Conservation (phyloP, 2,329 filamentous ascomycete species). For the Xylaria sp. region DNA sequence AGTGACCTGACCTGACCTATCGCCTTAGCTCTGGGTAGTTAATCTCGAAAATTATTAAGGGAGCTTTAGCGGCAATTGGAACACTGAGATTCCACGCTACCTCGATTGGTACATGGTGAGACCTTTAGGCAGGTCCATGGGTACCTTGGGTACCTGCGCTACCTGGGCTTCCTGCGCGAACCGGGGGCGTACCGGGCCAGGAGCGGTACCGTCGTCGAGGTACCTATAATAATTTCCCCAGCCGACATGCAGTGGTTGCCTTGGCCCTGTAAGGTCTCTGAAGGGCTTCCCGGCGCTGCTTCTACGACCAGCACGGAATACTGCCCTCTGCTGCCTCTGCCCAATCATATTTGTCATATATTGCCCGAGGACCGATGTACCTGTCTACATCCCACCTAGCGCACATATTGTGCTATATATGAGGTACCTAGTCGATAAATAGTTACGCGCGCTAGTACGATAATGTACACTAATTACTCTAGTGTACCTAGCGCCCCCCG, state of each 20-base stretch:
- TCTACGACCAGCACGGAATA: no score
- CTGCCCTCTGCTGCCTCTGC: no score
- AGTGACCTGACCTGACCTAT: slow-evolving; percentile 8
- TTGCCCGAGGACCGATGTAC: background rate
- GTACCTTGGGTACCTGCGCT: background rate
- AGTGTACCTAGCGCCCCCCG: background rate
- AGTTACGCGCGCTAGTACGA: background rate
- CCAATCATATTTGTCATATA: background rate
- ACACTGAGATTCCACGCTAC: slow-evolving; percentile 1
- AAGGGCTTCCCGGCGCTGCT: background rate
- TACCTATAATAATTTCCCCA: slow-evolving; percentile 7
- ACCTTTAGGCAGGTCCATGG: background rate
- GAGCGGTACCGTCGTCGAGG: background rate
- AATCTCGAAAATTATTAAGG: slow-evolving; percentile 14
- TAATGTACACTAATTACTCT: background rate
- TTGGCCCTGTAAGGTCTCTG: background rate
- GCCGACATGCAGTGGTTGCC: slow-evolving; percentile 8
- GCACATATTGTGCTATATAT: background rate
- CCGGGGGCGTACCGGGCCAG: background rate
- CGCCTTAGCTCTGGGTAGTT: slow-evolving; percentile 3
- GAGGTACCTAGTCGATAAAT: background rate
- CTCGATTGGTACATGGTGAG: background rate
- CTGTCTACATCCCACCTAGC: background rate
- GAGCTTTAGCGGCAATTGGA: slow-evolving; percentile 13
- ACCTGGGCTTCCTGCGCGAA: no score